Percentiles rank a stretch among this genome's conserved stretches.
Conservation (phyloP, 2,329 filamentous ascomycete species). For the Stagonosporopsis cucurbitacearum region DNA sequence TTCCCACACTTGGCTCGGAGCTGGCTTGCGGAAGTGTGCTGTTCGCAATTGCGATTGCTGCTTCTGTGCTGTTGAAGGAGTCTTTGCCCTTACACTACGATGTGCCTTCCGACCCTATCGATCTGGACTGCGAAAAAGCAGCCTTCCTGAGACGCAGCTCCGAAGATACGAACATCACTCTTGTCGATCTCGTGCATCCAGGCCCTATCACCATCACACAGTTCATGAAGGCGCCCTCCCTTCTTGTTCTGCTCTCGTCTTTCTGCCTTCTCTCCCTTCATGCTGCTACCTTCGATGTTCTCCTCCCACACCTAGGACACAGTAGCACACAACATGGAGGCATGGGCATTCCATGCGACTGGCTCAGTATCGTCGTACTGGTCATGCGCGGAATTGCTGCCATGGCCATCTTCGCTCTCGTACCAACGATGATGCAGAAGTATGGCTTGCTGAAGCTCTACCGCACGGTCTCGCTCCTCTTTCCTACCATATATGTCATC, state of each 20-base stretch:
- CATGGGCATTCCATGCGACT: conserved; percentile 55
- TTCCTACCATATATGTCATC: conserved; percentile 50
- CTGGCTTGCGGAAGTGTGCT: conserved; percentile 53
- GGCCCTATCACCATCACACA: conserved; percentile 54
- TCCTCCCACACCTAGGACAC: conserved; percentile 57
- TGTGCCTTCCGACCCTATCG: conserved; percentile 25
- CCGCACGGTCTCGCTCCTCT: conserved; percentile 49
- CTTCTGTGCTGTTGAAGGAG: conserved; percentile 52
- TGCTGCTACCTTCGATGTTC: conserved; percentile 59
- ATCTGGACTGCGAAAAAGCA: conserved; percentile 54
- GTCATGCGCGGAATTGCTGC: conserved; percentile 52
- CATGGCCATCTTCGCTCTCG: conserved; percentile 45
- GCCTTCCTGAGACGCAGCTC: conserved; percentile 53
- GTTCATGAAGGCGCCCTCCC: conserved; percentile 55
- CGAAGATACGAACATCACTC: conserved; percentile 44
- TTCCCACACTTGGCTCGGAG: conserved; percentile 54
- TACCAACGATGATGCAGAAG: conserved; percentile 48
- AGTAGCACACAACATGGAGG: conserved; percentile 53
- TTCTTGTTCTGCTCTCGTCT: conserved; percentile 55
- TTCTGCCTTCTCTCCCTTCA: conserved; percentile 64
- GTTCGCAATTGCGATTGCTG: conserved; percentile 50
- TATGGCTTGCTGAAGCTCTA: conserved; percentile 54
- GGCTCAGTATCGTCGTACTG: conserved; percentile 53
- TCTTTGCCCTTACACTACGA: conserved; percentile 40
- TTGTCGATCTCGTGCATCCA: conserved; percentile 46